Conservation (phyloP, 345 rosid genomes). For the Clarkia xantiana region DNA sequence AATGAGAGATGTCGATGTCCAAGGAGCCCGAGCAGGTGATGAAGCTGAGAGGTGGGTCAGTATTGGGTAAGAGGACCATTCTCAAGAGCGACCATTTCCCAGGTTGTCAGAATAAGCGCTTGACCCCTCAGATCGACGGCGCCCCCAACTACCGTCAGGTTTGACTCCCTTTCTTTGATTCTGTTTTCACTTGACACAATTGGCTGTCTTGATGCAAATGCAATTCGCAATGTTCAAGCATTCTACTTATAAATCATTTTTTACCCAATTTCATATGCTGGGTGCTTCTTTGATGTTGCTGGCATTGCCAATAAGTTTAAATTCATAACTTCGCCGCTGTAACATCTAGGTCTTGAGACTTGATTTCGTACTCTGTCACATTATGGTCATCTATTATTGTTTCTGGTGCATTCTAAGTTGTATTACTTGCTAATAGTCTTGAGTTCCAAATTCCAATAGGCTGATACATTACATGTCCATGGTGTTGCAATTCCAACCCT, state of each 20-base stretch:
- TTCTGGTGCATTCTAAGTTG: too few relatives aligned
- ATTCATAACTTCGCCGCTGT: too few relatives aligned
- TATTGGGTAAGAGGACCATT: slow-evolving; percentile 89
- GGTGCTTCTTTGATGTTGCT: too few relatives aligned
- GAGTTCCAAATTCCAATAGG: slow-evolving; percentile 38
- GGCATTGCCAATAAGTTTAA: too few relatives aligned
- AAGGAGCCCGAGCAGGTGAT: slow-evolving; percentile 87
- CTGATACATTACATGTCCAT: slow-evolving; percentile 61
- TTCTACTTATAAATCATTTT: too few relatives aligned
- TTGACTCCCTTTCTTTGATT: slow-evolving; percentile 1
- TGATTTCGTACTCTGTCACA: too few relatives aligned
- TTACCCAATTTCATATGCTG: too few relatives aligned
- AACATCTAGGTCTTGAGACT: too few relatives aligned
- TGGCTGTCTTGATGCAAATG: too few relatives aligned
- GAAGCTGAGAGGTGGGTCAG: slow-evolving; percentile 91
- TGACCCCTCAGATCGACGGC: slow-evolving; percentile 85
- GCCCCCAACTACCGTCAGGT: slow-evolving; percentile 99
- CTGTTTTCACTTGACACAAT: too few relatives aligned
- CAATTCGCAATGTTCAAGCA: too few relatives aligned
- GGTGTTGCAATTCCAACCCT: slow-evolving; percentile 91
- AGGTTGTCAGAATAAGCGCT: slow-evolving; percentile 95
- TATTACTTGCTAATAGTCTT: background rate
- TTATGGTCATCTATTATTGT: too few relatives aligned
- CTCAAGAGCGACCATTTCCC: slow-evolving; percentile 98
- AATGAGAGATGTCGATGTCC: slow-evolving; percentile 48